Evolutionary conservation across 2,329 filamentous ascomycete species (phyloP), one percentile per base, ranked within the genome.

Genomic region (Fusarium xylarioides): DNA sequence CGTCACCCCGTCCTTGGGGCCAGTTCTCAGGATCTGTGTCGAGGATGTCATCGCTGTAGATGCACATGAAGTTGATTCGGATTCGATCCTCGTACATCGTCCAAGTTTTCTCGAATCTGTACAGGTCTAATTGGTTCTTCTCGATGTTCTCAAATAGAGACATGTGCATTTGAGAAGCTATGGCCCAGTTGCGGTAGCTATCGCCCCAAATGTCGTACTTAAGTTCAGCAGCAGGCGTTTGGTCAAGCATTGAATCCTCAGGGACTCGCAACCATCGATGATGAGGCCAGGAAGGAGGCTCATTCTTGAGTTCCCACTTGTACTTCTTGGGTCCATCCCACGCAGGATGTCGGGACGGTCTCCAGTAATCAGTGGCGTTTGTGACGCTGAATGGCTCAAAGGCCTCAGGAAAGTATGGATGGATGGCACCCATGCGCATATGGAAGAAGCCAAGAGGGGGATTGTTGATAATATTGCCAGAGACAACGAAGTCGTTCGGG

Each of bases 121-220:
- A 74, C 2, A 75, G n/a, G 30, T 73, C 52, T 15, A 74, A n/a
- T 6, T 63, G 42, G 15, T 75, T 43, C 16, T 65, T 68, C 35
- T 74, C 73, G 3, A 74, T 73, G 3, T 74, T 74, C 16, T 74
- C 73, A n/a, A 74, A 63, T 7, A 74, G 21, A 2, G 73, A 74
- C 52, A 73, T 73, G 11, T 74, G 73, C 69, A 73, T 65, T 32
- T 74, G 73, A 1, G 73, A 47, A n/a, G 60, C 69, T 7, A 74
- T 74, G 14, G 72, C 58, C 73, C 73, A 75, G 18, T 47, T 71
- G 15, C 42, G 42, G 18, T 74, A 74, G 21, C 73, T 74, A 0
- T 52, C 42, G 2, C 69, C 69, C 73, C 73, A 74, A 1, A 70
- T 34, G 4, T 73, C 72, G 5, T 74, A 74, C 19, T 56, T 65